Conservation (phyloP, 140 eudicot species). For the Bidens hawaiensis region DNA sequence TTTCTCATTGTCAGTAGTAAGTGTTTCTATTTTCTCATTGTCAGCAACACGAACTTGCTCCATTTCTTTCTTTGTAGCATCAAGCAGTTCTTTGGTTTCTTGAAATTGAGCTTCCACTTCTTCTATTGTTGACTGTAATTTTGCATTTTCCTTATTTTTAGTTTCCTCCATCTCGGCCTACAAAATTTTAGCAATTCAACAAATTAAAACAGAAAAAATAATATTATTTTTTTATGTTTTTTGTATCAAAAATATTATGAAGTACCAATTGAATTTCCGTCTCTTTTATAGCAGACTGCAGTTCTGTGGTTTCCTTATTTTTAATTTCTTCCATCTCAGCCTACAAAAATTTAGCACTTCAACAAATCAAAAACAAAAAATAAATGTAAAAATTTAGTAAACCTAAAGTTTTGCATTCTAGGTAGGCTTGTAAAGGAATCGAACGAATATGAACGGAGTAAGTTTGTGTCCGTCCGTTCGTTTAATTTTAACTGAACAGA, state of each 20-base stretch:
- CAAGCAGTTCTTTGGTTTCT: slow-evolving; percentile 43
- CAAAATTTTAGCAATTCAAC: background rate
- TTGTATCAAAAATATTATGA: too few relatives aligned
- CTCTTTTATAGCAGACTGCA: slow-evolving; percentile 52
- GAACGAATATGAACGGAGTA: too few relatives aligned
- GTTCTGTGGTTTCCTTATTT: slow-evolving; percentile 41
- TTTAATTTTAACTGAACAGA: too few relatives aligned
- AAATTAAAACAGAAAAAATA: slow-evolving; percentile 2
- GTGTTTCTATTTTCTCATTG: slow-evolving; percentile 41
- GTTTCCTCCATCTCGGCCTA: slow-evolving; percentile 65
- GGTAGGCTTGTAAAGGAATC: too few relatives aligned
- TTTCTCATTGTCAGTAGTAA: slow-evolving; percentile 50
- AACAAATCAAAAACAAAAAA: slow-evolving; percentile 6
- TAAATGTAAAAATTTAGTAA: background rate
- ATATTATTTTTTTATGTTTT: too few relatives aligned
- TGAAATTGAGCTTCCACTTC: slow-evolving; percentile 52
- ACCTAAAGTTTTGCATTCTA: background rate
- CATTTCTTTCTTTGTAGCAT: slow-evolving; percentile 37
- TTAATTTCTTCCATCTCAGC: slow-evolving; percentile 60
- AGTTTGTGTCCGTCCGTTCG: too few relatives aligned
- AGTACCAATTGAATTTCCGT: slow-evolving; percentile 51
- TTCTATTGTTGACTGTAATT: slow-evolving; percentile 46
- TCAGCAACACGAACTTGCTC: slow-evolving; percentile 47
- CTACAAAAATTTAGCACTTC: slow-evolving; percentile 24
- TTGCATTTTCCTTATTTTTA: slow-evolving; percentile 47